phyloP scores from a whole-genome alignment of 1,139 yeast species.

The Blastobotrys arbuscula region DNA sequence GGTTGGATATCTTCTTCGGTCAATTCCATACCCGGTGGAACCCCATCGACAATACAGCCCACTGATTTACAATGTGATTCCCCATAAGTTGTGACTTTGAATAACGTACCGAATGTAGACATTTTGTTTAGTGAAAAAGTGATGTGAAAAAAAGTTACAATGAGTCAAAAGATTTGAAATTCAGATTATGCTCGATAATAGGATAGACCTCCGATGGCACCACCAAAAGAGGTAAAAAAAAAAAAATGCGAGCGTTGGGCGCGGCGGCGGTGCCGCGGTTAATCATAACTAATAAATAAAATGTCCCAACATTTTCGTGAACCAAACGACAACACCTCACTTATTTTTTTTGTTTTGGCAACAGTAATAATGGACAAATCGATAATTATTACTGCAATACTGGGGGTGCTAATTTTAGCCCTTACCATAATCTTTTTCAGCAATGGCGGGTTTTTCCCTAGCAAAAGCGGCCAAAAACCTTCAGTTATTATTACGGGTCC shows the following conservation, averaged over 20 bases:
- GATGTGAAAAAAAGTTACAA: background rate
- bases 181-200: background rate
- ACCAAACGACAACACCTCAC: background rate
- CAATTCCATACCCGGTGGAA: constrained; percentile 88
- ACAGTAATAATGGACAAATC: background rate
- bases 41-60: constrained; percentile 97
- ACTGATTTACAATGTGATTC: constrained; percentile 98
- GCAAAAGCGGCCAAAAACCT: constrained; percentile 39
- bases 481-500: constrained; percentile 71
- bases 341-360: background rate
- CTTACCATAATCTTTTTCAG: constrained; percentile 13
- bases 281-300: too few relatives aligned
- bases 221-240: too few relatives aligned
- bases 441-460: constrained; percentile 12
- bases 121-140: constrained; percentile 29
- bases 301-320: background rate
- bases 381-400: constrained; percentile 10
- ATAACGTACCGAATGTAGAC: constrained; percentile 61
- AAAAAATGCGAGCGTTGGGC: too few relatives aligned
- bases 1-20: constrained; percentile 90
- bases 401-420: constrained; percentile 18
- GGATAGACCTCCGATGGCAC: background rate
- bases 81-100: constrained; percentile 89
- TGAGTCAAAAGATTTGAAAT: constrained; percentile 4
- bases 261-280: too few relatives aligned